phyloP scores from a whole-genome alignment of 768 basidiomycete genomes.

The Pholiota microspora region DNA sequence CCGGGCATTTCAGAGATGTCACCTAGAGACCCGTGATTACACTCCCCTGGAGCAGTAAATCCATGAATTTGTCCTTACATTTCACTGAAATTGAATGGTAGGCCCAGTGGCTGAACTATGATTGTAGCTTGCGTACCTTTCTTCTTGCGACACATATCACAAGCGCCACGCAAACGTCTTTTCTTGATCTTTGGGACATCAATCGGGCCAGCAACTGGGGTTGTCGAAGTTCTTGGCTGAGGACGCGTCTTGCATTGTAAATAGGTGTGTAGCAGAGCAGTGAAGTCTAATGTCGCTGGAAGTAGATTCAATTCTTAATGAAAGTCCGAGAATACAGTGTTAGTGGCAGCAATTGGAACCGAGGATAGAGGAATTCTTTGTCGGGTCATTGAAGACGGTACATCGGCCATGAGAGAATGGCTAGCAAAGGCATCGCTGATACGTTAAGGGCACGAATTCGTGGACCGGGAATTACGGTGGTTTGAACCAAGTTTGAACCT shows the following conservation, averaged over 20 bases:
- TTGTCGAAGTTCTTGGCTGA: not conserved
- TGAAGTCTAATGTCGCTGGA: too few relatives aligned
- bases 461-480: too few relatives aligned
- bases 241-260: not conserved
- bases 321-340: too few relatives aligned
- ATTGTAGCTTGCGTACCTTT: constrained; percentile 30
- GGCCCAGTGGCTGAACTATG: not conserved
- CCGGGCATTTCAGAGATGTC: constrained; percentile 60
- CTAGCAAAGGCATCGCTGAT: too few relatives aligned
- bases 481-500: too few relatives aligned
- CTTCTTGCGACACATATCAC: constrained; percentile 45
- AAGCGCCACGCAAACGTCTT: constrained; percentile 42
- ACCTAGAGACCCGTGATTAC: constrained; percentile 17
- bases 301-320: too few relatives aligned
- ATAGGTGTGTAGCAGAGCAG: too few relatives aligned
- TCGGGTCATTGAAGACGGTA: too few relatives aligned
- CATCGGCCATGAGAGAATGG: too few relatives aligned
- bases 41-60: not conserved
- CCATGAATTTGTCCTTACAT: not conserved
- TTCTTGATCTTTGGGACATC: constrained; percentile 28
- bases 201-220: not conserved
- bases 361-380: too few relatives aligned
- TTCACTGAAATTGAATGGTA: not conserved
- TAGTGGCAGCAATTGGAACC: too few relatives aligned
- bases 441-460: too few relatives aligned